These are phyloP conservation scores for Podila minutissima DNA, from an alignment of 192 early-diverging fungal genomes.

Conservation along the genomic window DNA sequence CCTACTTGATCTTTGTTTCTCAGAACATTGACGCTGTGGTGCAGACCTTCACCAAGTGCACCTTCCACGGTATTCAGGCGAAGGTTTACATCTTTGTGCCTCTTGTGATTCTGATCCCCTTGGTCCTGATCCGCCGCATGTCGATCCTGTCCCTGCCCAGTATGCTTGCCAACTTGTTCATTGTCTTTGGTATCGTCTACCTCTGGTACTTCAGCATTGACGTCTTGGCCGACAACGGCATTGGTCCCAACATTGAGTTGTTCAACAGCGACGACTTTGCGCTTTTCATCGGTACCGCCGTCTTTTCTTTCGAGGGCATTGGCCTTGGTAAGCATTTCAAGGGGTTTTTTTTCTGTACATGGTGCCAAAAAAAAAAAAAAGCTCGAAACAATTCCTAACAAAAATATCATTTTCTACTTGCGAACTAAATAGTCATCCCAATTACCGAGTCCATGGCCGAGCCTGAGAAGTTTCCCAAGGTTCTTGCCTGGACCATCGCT, in stretches of 20 bases:
- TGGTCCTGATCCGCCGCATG: constrained; percentile 91
- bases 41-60: constrained; percentile 79
- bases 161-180: constrained; percentile 90
- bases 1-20: constrained; percentile 90
- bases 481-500: constrained; percentile 75
- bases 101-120: constrained; percentile 79
- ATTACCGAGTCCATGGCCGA: constrained; percentile 85
- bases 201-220: constrained; percentile 81
- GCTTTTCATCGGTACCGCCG: constrained; percentile 92
- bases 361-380: not conserved
- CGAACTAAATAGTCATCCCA: constrained; percentile 64
- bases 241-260: constrained; percentile 60
- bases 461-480: constrained; percentile 79
- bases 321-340: constrained; percentile 59
- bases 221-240: constrained; percentile 69
- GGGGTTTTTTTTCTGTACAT: not conserved
- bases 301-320: constrained; percentile 95
- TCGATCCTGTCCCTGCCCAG: constrained; percentile 84
- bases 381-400: too few relatives aligned
- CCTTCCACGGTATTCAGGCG: constrained; percentile 57
- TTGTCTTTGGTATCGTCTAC: constrained; percentile 86
- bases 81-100: constrained; percentile 76
- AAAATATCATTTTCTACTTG: not conserved
- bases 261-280: constrained; percentile 85
- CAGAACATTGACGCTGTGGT: constrained; percentile 85